Percentiles rank a stretch among this genome's conserved stretches.
These are phyloP conservation scores for Penicillium brasilianum DNA, from an alignment of 2,329 filamentous ascomycete genomes.

Conservation along the genomic window DNA sequence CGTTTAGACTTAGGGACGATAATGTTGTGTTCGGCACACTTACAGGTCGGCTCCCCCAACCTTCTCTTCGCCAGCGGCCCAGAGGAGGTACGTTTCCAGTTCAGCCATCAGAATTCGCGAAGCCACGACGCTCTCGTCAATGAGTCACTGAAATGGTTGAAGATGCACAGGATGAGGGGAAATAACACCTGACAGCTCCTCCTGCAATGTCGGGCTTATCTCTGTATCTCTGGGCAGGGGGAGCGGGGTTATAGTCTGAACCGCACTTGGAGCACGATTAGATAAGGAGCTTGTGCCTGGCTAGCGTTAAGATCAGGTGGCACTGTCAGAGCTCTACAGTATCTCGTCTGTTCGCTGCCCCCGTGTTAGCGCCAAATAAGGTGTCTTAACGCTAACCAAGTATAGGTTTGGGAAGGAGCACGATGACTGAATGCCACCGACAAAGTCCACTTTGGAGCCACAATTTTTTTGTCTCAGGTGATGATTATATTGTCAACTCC, in stretches of 20 bases:
- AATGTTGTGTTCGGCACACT: not conserved
- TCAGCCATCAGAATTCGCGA: not conserved
- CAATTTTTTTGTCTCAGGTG: too few relatives aligned
- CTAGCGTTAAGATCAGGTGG: not conserved
- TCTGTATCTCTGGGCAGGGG: slow-evolving; percentile 3
- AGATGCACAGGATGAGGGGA: not conserved
- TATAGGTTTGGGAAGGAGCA: too few relatives aligned
- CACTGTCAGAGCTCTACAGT: not conserved
- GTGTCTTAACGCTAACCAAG: too few relatives aligned
- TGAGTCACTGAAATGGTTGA: not conserved
- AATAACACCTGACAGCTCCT: not conserved
- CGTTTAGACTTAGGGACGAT: not conserved
- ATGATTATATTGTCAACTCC: too few relatives aligned
- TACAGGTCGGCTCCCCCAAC: slow-evolving; percentile 20
- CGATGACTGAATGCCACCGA: too few relatives aligned
- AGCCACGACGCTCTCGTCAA: not conserved
- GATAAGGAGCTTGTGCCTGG: not conserved
- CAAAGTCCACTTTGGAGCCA: too few relatives aligned
- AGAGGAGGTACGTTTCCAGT: slow-evolving; percentile 17
- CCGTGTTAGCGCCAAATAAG: too few relatives aligned
- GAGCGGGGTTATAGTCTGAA: not conserved
- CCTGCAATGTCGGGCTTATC: not conserved
- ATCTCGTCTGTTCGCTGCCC: not conserved
- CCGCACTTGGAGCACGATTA: not conserved
- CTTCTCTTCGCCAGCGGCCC: slow-evolving; percentile 26